Base-by-base conservation (phyloP, 129 eudicot species). In the Solidago caesia region DNA sequence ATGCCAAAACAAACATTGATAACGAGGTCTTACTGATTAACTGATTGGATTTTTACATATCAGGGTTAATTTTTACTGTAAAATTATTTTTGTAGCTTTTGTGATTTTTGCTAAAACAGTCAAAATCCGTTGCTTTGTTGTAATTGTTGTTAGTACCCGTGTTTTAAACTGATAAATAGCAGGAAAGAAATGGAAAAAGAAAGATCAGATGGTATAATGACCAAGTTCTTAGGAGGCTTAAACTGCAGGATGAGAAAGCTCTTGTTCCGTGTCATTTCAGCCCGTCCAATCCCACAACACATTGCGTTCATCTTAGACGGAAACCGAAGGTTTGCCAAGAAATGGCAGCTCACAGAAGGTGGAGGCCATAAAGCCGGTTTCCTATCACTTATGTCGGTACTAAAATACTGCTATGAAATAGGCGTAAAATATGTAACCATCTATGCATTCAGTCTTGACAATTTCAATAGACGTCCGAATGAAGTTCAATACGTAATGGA, bases 221-320 rank as follows among this genome's bases (percentile, higher is more conserved):
- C 16, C 69, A 63, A 63, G 78, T 58, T 84, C 43, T 51, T 86
- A 25, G 92, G 83, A 69, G 62, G 70, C 45, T 27, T 82, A 33
- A 75, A 76, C 33, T n/a, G 58, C 76, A 64, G 66, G 46, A 39
- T 82, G 25, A 71, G 89, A 42, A 77, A 68, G 44, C 70, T 69
- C 53, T 9, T 88, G 5, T 85, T 90, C 44, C 78, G 81, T 15
- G 78, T 88, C 60, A 48, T 87, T 8, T 77, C 93, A 11, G 47
- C 68, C 0, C 86, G 94, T 13, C 93, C 89, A 2, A 70, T 90
- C 25, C 89, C 96, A 2, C 76, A 70, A 70, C 93, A 90, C 64
- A 80, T 88, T 9, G 94, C 91, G 27, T 88, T 87, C 79, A 85
- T 90, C 46, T 25, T 90, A 76, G 96, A 90, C 66, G 96, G 93